Conservation (phyloP, 495 filamentous ascomycete species). For the Penicillium simplicissimum region DNA sequence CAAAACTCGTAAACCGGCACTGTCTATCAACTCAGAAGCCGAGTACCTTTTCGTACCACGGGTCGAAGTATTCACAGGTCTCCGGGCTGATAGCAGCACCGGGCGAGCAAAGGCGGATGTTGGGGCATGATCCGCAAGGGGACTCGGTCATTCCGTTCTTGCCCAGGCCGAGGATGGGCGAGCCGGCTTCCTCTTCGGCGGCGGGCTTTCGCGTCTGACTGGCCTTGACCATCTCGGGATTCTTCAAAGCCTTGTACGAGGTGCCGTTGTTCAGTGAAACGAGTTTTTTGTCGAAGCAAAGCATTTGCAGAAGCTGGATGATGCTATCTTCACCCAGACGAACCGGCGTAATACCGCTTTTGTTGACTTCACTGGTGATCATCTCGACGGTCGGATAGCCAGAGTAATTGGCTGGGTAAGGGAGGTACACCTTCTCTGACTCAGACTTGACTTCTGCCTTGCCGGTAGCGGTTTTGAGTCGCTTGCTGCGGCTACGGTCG, state of each 20-base stretch:
- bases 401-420: conserved; percentile 66
- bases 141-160: conserved; percentile 79
- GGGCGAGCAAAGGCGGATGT: conserved; percentile 88
- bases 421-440: conserved; percentile 47
- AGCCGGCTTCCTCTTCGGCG: conserved; percentile 31
- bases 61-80: conserved; percentile 86
- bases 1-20: not conserved
- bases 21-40: conserved; percentile 30
- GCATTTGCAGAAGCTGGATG: conserved; percentile 76
- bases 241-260: conserved; percentile 51
- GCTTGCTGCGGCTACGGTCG: conserved; percentile 37
- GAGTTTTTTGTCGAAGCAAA: conserved; percentile 77
- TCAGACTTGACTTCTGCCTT: conserved; percentile 36
- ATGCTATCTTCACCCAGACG: conserved; percentile 71
- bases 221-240: conserved; percentile 40
- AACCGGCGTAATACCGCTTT: conserved; percentile 61
- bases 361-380: conserved; percentile 70
- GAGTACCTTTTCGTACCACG: conserved; percentile 63
- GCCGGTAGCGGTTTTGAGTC: conserved; percentile 46
- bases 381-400: conserved; percentile 74
- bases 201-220: conserved; percentile 42
- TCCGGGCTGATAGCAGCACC: conserved; percentile 85
- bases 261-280: conserved; percentile 51
- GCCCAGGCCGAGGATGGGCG: conserved; percentile 26
- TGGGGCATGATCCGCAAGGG: conserved; percentile 89